Evolutionary conservation across 2,329 filamentous ascomycete genomes (phyloP), one percentile per base, ranked within the genome.

Genomic region (Orbilia brochopaga): DNA sequence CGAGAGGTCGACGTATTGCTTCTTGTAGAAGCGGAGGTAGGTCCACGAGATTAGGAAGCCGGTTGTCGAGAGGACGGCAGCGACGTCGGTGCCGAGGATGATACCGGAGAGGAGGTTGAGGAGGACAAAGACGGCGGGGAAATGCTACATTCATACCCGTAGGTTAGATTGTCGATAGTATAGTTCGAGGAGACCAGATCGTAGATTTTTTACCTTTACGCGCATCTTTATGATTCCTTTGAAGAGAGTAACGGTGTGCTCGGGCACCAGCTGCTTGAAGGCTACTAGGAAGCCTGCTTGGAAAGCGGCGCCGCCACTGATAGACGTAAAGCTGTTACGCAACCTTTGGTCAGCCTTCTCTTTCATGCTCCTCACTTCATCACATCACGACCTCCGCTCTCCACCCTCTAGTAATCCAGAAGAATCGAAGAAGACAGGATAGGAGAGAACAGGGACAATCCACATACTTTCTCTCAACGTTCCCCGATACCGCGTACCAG

Each of bases 201-300:
- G n/a, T n/a, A n/a, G n/a, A n/a, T n/a, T n/a, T n/a, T n/a, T n/a
- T n/a, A 73, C 69, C 17, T 87, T 87, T 61, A 99, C 92, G 75
- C 93, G 90, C 79, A 97, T 87, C 70, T 94, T 96, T 69, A 97
- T 79, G 73, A 96, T 82, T 74, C 92, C 92, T 74, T 90, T 89
- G 82, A 96, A 93, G 67, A 99, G 86, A 2, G 93, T 94, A 59
- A 97, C 93, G 10, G 94, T 99, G 80, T 99, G 94, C 73, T 96
- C 92, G 21, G 94, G 94, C 37, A 97, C 90, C 55, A 99, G 90
- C 81, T 99, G 94, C 81, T 96, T 97, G 81, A 97, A 96, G 61
- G 93, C 91, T 77, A 97, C 91, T 73, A 99, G 89, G 82, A 97
- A 97, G 73, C 90, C 88, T 52, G 94, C 92, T 80, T 97, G 93